These are phyloP conservation scores for Fusarium musae DNA, from an alignment of 2,329 filamentous ascomycete genomes.

Conservation along the genomic window DNA sequence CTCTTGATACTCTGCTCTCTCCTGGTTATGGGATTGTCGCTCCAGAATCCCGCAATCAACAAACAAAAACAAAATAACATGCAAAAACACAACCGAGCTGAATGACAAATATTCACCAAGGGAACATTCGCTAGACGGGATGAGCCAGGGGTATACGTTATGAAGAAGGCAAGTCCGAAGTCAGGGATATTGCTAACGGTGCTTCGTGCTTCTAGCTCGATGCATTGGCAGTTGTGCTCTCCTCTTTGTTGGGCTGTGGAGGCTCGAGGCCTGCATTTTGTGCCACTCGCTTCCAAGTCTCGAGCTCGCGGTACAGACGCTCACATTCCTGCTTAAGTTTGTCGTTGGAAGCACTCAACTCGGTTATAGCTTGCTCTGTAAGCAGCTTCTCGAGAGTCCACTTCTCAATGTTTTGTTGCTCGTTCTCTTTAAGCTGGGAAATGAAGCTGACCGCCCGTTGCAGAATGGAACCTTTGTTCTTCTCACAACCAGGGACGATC, in stretches of 20 bases:
- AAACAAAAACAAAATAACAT: background rate
- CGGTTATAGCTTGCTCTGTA: constrained; percentile 87
- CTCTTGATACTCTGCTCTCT: constrained; percentile 4
- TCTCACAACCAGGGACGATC: constrained; percentile 97
- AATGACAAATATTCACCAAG: constrained; percentile 1
- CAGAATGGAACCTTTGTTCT: constrained; percentile 98
- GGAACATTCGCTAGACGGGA: constrained; percentile 6
- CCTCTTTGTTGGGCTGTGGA: constrained; percentile 54
- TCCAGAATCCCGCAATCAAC: constrained; percentile 1
- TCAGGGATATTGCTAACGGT: constrained; percentile 24
- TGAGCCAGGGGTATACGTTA: constrained; percentile 43
- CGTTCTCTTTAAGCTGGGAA: constrained; percentile 92
- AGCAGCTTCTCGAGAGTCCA: constrained; percentile 92
- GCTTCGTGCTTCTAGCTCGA: constrained; percentile 45
- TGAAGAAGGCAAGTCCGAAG: constrained; percentile 8
- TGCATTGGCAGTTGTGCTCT: constrained; percentile 41
- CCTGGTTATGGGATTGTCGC: constrained; percentile 18
- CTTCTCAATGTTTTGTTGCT: constrained; percentile 92
- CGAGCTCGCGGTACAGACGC: constrained; percentile 79
- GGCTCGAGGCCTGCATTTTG: constrained; percentile 67
- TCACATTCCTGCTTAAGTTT: constrained; percentile 86
- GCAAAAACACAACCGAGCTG: constrained; percentile 24
- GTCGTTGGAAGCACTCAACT: constrained; percentile 87
- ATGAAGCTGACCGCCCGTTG: constrained; percentile 96
- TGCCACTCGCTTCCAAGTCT: constrained; percentile 80